Percentiles rank a stretch among this genome's conserved stretches.
Conservation (phyloP, 306 rosid species). For the Cyclanthera cordifolia region DNA sequence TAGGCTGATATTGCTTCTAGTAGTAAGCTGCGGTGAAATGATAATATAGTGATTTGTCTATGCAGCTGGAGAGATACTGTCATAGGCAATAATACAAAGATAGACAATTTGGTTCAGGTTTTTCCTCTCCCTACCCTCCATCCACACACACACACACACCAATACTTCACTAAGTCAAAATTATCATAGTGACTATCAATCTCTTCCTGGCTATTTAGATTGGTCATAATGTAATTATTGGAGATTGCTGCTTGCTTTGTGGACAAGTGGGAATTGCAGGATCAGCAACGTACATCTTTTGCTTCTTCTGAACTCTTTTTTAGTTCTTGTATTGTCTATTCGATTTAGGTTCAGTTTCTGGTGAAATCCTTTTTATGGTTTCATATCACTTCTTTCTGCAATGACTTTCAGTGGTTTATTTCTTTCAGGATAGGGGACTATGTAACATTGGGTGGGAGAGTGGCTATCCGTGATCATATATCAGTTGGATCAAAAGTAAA, state of each 20-base stretch:
- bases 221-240: slow-evolving; percentile 81
- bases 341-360: slow-evolving; percentile 10
- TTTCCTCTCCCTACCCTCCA: slow-evolving; percentile 18
- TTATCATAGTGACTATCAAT: background rate
- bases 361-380: slow-evolving; percentile 6
- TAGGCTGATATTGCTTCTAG: slow-evolving; percentile 17
- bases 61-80: slow-evolving; percentile 94
- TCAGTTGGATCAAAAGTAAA: slow-evolving; percentile 62
- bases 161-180: background rate
- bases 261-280: slow-evolving; percentile 98
- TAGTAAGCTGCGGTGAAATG: slow-evolving; percentile 8
- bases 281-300: slow-evolving; percentile 56
- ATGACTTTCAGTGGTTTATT: slow-evolving; percentile 15
- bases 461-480: slow-evolving; percentile 80
- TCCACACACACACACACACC: background rate
- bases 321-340: background rate
- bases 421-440: slow-evolving; percentile 66
- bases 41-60: slow-evolving; percentile 18
- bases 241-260: slow-evolving; percentile 74
- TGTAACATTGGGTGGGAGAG: slow-evolving; percentile 89
- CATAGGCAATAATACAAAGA: slow-evolving; percentile 65
- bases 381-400: slow-evolving; percentile 10
- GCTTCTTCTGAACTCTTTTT: background rate
- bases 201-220: slow-evolving; percentile 48
- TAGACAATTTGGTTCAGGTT: slow-evolving; percentile 96